Base-by-base conservation (phyloP, 345 rosid genomes). In the Gossypium rotundifolium region DNA sequence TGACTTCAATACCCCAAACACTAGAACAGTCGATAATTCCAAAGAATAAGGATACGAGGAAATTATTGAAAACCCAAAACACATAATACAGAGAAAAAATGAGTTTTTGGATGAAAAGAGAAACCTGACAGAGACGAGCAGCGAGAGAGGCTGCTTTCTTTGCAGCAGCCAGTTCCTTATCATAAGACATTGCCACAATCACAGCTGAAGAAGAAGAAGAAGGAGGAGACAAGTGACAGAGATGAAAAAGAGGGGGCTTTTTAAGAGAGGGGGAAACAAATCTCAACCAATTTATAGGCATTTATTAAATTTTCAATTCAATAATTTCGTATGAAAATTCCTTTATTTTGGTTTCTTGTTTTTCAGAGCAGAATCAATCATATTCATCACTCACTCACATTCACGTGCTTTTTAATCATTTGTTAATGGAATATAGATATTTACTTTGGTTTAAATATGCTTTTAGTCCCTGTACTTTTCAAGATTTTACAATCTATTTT, bases 101-200 rank as follows among this genome's bases (percentile, higher is more conserved):
- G 8, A 23, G 23, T 4, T 9, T 17, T 38, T 17, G 13, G 40
- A 25, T 73, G 45, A 54, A 33, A 33, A 38, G 7, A 45, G 11
- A 38, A 72, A 84, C 98, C 97, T 85, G 96, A 84, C 98, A 95
- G 74, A 95, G 98, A 70, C 88, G 86, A 82, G 99, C 89, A 40
- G 99, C 97, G 49, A 95, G 87, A 45, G 90, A 87, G 73, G 88
- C 94, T 42, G 96, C 99, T 77, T 87, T 91, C 92, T 88, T 93
- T 80, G 99, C 99, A 38, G 94, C 97, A 25, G 79, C 88, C 76
- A 95, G 91, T 82, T 90, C 96, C 82, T 88, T 89, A 44, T 84
- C 90, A 80, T 95, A 95, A 75, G 91, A 65, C 94, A 90, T 86
- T 14, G 88, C 70, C 9, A 74, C 67, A 20, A 76, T 64, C 40